Evolutionary conservation across 257 asterid genomes (phyloP), one percentile per base, ranked within the genome.

Genomic region (Nicotiana knightiana): DNA sequence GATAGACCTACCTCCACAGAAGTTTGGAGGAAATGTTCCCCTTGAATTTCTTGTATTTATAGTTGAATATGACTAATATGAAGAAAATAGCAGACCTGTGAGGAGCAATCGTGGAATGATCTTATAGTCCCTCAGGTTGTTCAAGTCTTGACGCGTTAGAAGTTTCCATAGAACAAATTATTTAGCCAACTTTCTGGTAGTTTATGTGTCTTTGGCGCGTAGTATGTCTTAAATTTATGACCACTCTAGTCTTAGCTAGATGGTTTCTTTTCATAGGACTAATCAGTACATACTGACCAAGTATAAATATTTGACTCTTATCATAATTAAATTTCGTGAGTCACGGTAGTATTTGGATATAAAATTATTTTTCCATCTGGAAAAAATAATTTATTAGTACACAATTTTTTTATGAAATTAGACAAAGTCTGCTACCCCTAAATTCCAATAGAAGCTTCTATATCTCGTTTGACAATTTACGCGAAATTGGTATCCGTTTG

Each of bases 371-470:
- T 43, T 43, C 3, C 2, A 2, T 43, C 12, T 9, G 1, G 3
- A 9, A 43, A 43, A 43, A 8, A 43, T 9, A 43, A 43, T 43
- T 43, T 43, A 43, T 43, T 21, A 28, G 6, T 37, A 24, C 55
- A 18, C 32, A 18, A 12, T n/a, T 17, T 11, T 18, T 5, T 11
- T 5, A 8, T 37, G 54, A 67, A 51, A 46, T 80, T 43, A 17
- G 88, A 85, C 86, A 3, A 11, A 46, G 84, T 67, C 85, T 51
- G 30, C 53, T 51, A 79, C 21, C 35, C n/a, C 13, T 61, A 48
- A 65, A 59, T 77, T 84, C 89, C 88, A 84, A 63, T 66, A 68
- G 92, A 89, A 92, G 90, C 88, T 90, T 89, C 94, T 54, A n/a
- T 73, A 12, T 80, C 18, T 67, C 48, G 12, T 68, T 81, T 79